Percentiles rank a stretch among this genome's conserved stretches.
Conservation (phyloP, 345 rosid species). For the Pugionium dolabratum region DNA sequence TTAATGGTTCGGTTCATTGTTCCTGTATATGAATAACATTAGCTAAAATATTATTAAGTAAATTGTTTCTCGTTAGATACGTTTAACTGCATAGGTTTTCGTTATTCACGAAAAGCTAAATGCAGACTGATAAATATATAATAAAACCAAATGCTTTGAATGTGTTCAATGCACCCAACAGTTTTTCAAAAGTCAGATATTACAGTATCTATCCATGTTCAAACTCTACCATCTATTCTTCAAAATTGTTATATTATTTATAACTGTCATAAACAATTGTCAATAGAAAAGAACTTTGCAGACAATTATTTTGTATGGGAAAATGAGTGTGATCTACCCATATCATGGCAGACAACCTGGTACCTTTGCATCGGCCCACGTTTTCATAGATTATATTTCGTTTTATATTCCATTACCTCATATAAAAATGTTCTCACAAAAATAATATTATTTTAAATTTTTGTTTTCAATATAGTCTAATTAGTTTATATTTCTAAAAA, state of each 20-base stretch:
- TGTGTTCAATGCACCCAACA: background rate
- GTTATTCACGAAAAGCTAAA: background rate
- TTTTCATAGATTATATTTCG: constrained; percentile 5
- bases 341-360: constrained; percentile 44
- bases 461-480: too few relatives aligned
- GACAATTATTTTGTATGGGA: constrained; percentile 24
- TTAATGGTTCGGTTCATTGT: too few relatives aligned
- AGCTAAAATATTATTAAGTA: background rate
- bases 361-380: constrained; percentile 33
- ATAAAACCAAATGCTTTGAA: background rate
- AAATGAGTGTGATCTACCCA: constrained; percentile 13
- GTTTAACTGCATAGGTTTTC: background rate
- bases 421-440: background rate
- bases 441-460: too few relatives aligned
- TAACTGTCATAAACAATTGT: background rate
- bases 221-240: background rate
- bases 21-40: too few relatives aligned
- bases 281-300: constrained; percentile 14
- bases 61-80: background rate
- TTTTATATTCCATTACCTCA: constrained; percentile 5
- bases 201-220: background rate
- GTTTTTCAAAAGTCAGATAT: background rate
- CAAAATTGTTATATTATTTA: background rate
- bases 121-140: background rate
- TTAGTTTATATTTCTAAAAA: too few relatives aligned